phyloP scores from a whole-genome alignment of 2,329 filamentous ascomycete species.

The Rasamsonia emersonii region DNA sequence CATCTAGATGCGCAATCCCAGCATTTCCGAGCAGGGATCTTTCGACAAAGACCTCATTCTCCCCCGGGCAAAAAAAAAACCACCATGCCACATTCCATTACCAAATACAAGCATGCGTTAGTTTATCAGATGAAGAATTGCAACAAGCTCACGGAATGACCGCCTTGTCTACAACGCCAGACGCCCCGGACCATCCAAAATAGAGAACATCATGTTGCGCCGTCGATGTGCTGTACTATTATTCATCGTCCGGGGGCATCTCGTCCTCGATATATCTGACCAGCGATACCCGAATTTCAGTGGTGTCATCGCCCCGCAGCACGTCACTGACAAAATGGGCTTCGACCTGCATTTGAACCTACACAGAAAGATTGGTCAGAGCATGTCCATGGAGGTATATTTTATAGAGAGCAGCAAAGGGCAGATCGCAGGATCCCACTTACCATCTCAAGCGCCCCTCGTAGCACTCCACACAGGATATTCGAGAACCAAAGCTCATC shows the following conservation, averaged over 20 bases:
- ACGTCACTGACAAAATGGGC: slow-evolving; percentile 94
- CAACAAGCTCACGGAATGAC: no score
- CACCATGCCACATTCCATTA: no score
- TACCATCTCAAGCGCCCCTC: slow-evolving; percentile 94
- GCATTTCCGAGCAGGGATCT: no score
- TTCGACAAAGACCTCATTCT: no score
- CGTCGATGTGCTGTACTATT: no score
- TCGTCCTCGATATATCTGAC: slow-evolving; percentile 96
- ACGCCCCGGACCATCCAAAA: slow-evolving; percentile 6
- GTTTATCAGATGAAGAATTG: no score
- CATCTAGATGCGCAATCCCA: no score
- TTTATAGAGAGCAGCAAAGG: no score
- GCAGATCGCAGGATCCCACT: slow-evolving; percentile 13
- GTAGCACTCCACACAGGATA: slow-evolving; percentile 84
- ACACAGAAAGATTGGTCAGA: slow-evolving; percentile 9
- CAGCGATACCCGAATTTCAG: slow-evolving; percentile 89
- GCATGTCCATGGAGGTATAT: slow-evolving; percentile 14
- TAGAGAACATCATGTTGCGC: no score
- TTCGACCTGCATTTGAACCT: slow-evolving; percentile 95
- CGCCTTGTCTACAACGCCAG: slow-evolving; percentile 1
- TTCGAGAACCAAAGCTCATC: slow-evolving; percentile 99
- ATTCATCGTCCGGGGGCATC: slow-evolving; percentile 93
- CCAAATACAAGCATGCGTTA: no score
- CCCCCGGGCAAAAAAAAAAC: no score
- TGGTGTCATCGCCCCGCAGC: slow-evolving; percentile 85